Evolutionary conservation across 108 stramenopile genomes (phyloP), one percentile per base, ranked within the genome.

Genomic region (Poteriospumella lacustris): DNA sequence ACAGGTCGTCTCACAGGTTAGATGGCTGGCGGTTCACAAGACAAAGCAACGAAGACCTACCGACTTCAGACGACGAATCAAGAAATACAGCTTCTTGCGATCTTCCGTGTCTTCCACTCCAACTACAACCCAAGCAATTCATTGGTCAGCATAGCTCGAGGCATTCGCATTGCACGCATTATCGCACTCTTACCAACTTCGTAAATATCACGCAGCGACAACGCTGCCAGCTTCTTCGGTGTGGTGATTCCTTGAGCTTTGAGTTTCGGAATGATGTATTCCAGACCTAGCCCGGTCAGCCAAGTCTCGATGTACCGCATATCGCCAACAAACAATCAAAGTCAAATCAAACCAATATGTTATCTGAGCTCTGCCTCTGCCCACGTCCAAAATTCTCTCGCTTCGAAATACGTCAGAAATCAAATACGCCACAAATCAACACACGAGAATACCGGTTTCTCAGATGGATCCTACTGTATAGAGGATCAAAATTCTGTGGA

Each of bases 221-320:
- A 42, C 33, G 28, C 26, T 9, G 70, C 70, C 41, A 73, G 31
- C 70, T 73, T 73, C 44, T 73, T 73, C 12, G 70, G 70, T 33
- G 70, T 73, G 5, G 70, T 73, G 28, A 73, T 73, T 5, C 70
- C 70, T 5, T 34, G 12, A 19, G 43, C 70, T 12, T 73, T 19
- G n/a, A 73, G 41, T 24, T 52, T 44, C 28, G 70, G 70, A 56
- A 73, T 73, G 15, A 73, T 24, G 33, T 73, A 56, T 12, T 73
- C 70, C 5, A 73, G 31, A 38, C 70, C 70, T 5, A 73, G 70
- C 5, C 70, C 70, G 5, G 5, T 52, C 31, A 73, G 42, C 70
- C 70, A 73, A 15, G 43, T n/a, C 26, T 73, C 70, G 42, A 73
- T 73, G 41, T 73, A 73, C 41, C 70, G 3, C 70, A 73, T 73